phyloP scores from a whole-genome alignment of 805 yeast species.

The Wickerhamiella kurtzmanii region DNA sequence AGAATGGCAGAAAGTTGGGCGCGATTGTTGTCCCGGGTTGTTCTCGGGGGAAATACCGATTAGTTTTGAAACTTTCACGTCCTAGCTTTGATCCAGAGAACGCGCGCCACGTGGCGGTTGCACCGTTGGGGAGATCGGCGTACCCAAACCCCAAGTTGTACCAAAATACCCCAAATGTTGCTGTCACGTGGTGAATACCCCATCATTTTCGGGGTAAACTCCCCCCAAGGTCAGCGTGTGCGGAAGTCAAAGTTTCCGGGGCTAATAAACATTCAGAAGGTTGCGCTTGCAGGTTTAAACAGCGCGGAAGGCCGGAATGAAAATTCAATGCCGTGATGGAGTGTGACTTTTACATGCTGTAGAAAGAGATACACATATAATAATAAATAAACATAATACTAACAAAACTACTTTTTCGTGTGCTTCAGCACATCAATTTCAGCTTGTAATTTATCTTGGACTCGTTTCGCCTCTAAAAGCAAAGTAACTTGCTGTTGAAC shows the following conservation, averaged over 20 bases:
- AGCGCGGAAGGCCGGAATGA: too few relatives aligned
- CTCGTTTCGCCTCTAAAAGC: conserved; percentile 71
- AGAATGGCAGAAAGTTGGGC: too few relatives aligned
- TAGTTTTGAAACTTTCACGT: too few relatives aligned
- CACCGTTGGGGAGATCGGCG: not conserved
- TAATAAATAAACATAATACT: too few relatives aligned
- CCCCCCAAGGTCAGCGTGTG: too few relatives aligned
- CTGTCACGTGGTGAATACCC: not conserved
- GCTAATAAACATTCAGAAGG: too few relatives aligned
- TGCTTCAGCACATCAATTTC: conserved; percentile 40
- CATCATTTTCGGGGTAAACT: not conserved
- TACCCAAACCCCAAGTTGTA: not conserved
- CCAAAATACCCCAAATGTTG: not conserved
- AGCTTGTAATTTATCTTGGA: conserved; percentile 73
- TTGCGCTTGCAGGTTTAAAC: not conserved
- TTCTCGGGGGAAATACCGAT: too few relatives aligned
- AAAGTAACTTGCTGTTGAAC: conserved; percentile 55
- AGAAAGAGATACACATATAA: too few relatives aligned
- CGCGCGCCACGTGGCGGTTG: not conserved
- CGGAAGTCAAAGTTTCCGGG: too few relatives aligned
- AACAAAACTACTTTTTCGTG: not conserved
- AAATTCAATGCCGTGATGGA: too few relatives aligned
- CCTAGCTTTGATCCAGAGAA: not conserved
- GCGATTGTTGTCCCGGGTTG: too few relatives aligned
- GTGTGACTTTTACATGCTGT: too few relatives aligned